Conservation (phyloP, 305 asterid genomes). For the Fraxinus nigra region DNA sequence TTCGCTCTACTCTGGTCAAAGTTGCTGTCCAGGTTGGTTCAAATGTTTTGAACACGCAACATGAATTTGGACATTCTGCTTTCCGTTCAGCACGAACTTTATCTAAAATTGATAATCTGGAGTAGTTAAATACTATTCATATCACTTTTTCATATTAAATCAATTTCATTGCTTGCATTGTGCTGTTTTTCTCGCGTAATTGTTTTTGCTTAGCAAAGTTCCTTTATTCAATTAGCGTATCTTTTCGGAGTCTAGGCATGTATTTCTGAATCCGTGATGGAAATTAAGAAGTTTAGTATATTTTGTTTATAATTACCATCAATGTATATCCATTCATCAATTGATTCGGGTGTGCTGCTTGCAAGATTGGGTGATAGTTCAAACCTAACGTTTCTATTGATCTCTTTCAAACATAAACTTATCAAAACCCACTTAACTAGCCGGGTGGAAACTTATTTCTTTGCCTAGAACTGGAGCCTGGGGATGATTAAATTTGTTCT, state of each 20-base stretch:
- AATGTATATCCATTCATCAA: not conserved
- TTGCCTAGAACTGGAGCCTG: conserved; percentile 15
- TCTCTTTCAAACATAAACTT: conserved; percentile 6
- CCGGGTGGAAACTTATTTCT: not conserved
- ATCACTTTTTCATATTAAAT: not conserved
- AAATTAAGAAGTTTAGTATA: not conserved
- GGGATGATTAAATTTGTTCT: not conserved
- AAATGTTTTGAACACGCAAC: conserved; percentile 8
- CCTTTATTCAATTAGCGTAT: not conserved
- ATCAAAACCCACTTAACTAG: conserved; percentile 1
- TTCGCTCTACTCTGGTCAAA: conserved; percentile 60
- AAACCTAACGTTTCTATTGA: not conserved
- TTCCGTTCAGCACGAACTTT: conserved; percentile 17
- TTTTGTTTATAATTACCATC: not conserved
- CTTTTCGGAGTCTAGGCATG: not conserved
- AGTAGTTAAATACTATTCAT: not conserved
- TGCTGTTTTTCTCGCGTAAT: not conserved
- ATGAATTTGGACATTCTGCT: not conserved
- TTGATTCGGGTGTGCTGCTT: not conserved
- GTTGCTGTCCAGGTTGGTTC: conserved; percentile 70
- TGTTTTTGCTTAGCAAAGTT: not conserved
- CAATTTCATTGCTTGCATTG: not conserved
- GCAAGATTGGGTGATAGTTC: not conserved
- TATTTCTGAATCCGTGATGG: not conserved
- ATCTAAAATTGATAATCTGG: not conserved